Base-by-base conservation (phyloP, 345 rosid species). In the Populus pruinosa region DNA sequence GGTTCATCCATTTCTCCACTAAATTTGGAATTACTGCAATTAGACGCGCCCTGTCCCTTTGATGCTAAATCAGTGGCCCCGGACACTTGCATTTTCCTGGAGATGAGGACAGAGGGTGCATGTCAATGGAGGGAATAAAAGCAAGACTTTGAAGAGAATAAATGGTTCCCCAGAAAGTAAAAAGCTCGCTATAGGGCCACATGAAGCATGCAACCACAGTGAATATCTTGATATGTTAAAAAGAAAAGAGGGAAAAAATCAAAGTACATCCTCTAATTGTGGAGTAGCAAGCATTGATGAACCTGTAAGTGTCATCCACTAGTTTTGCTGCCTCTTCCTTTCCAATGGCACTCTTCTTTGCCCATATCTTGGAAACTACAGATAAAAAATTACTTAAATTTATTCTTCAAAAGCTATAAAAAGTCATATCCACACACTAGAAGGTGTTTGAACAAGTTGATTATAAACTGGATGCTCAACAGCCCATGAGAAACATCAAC, bases 271-370 rank as follows among this genome's bases (percentile, higher is more conserved):
- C 25, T 21, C 27, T 2, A 16, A 11, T 36, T 55, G 20, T 44
- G 16, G 39, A 43, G 43, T 67, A 41, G 67, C 8, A 73, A 68
- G 41, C 55, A 76, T 73, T 8, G 16, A 36, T 56, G 50, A 14
- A 94, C 99, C 99, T 94, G 86, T 94, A 92, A 27, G 88, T 92
- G 82, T 90, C 99, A 23, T 92, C 98, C 5, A 96, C 94, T 62
- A 96, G 81, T 87, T 91, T 96, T 43, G 97, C 97, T 35, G 88
- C 97, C 53, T 85, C 96, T 78, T 94, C 99, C 93, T 86, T 96
- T 43, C 91, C 87, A 59, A 89, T 76, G 29, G 82, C 71, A 80
- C 80, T 87, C 91, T 86, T 94, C 89, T 92, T 96, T 76, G 90
- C 80, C 90, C 91, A 89, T 78, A 82, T 80, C 87, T 84, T 91